Evolutionary conservation across 257 asterid species (phyloP), one percentile per base, ranked within the genome.

Genomic region (Handroanthus guayacan): DNA sequence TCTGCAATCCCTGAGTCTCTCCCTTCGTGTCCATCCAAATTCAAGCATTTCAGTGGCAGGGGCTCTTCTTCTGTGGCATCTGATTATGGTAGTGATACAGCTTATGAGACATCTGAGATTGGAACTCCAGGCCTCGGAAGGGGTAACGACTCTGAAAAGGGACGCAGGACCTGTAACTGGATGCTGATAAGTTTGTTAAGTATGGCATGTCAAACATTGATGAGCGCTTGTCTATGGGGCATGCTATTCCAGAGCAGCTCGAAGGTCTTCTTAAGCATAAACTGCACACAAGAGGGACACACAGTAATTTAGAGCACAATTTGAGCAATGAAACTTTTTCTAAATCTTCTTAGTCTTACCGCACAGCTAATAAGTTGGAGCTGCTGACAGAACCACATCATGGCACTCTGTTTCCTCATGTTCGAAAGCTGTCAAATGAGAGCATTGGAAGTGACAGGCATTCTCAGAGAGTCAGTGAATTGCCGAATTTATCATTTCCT

Each of bases 221-320:
- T 1, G 98, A 95, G 83, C 97, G 99, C 69, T 88, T 95, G 86
- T 91, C 92, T 51, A 87, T 93, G 97, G 98, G 99, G 79, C 92
- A 91, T 67, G 93, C 95, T 82, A 93, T 95, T 86, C 80, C 93
- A 44, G 98, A 93, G 81, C 90, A 95, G 80, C 93, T 95, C 52
- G 96, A 92, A 82, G 88, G 77, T 55, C 78, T 85, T 70, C 98
- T 97, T 62, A 93, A 79, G 78, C 91, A 89, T 64, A 87, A 87
- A 82, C 44, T 51, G 58, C 83, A 78, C 43, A 78, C 84, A 13
- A 88, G 79, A 76, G 92, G 76, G 64, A 75, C 63, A 47, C 78
- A 75, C 31, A 80, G 60, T 60, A 74, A 61, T 81, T 38, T 72
- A 55, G 90, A 80, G 39, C 85, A 74, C 52, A 80, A 81, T 55